Percentiles rank a stretch among this genome's conserved stretches.
Evolutionary conservation across 345 rosid species (phyloP).

Genomic region (Linum trigynum): DNA sequence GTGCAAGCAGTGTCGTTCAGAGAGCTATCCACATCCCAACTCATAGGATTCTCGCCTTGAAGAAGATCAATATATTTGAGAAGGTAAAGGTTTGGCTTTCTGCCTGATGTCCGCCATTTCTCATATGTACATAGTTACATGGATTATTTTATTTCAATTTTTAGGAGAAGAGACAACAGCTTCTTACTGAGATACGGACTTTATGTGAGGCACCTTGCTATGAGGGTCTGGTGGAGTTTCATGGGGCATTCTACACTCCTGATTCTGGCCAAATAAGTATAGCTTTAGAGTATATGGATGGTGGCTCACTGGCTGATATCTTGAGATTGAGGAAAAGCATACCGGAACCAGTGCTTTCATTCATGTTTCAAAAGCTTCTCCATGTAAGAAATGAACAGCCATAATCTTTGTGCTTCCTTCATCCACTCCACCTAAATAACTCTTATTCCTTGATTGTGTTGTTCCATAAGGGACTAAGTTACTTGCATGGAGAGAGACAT

Average conservation of each 20-base stretch:
- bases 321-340: conserved; percentile 45
- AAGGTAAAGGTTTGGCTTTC: conserved; percentile 32
- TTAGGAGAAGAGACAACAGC: conserved; percentile 92
- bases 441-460: neutral
- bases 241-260: conserved; percentile 89
- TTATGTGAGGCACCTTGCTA: conserved; percentile 88
- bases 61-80: conserved; percentile 85
- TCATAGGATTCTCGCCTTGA: conserved; percentile 77
- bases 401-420: conserved; percentile 4
- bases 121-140: too few species aligned
- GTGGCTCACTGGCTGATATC: conserved; percentile 89
- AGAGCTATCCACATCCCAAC: conserved; percentile 90
- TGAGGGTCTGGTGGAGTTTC: conserved; percentile 94
- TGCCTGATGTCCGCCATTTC: too few species aligned
- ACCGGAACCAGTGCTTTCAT: conserved; percentile 84
- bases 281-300: conserved; percentile 96
- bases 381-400: conserved; percentile 32
- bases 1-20: conserved; percentile 97
- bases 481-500: conserved; percentile 84
- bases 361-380: conserved; percentile 77
- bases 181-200: conserved; percentile 86
- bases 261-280: conserved; percentile 93
- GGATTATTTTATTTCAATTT: conserved; percentile 4
- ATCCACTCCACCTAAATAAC: conserved; percentile 9
- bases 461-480: conserved; percentile 56